Evolutionary conservation across 768 basidiomycete genomes (phyloP).

Genomic region (Tulasnella sp.): DNA sequence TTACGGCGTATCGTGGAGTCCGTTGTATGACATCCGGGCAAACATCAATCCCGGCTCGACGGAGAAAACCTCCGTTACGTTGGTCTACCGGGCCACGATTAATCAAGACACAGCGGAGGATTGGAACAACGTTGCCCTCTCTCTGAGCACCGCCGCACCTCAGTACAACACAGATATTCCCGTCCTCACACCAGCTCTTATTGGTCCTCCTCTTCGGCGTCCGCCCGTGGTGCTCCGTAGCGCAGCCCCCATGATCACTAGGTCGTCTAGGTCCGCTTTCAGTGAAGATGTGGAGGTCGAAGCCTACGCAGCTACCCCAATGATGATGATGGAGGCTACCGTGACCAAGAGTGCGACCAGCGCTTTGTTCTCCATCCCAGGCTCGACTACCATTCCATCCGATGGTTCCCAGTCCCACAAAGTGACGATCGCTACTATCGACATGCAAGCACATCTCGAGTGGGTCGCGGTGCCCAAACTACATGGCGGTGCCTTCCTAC

Average conservation of each 20-base stretch:
- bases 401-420: slow-evolving; percentile 4
- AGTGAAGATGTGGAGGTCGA: neutral
- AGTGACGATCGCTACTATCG: slow-evolving; percentile 11
- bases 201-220: neutral
- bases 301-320: neutral
- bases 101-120: slow-evolving; percentile 20
- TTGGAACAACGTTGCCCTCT: slow-evolving; percentile 18
- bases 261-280: neutral
- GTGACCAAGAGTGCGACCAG: slow-evolving; percentile 15
- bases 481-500: neutral
- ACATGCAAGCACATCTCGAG: slow-evolving; percentile 15
- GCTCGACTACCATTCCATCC: slow-evolving; percentile 9
- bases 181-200: slow-evolving; percentile 2
- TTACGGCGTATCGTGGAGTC: slow-evolving; percentile 17
- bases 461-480: slow-evolving; percentile 18
- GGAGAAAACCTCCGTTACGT: neutral
- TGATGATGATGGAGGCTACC: neutral
- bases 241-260: neutral
- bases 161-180: slow-evolving; percentile 15
- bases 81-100: slow-evolving; percentile 20
- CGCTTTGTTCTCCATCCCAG: slow-evolving; percentile 13
- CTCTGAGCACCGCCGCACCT: slow-evolving; percentile 19
- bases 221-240: neutral
- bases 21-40: slow-evolving; percentile 20
- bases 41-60: neutral